Conservation (phyloP, 495 filamentous ascomycete species). For the Penicillium argentinense region DNA sequence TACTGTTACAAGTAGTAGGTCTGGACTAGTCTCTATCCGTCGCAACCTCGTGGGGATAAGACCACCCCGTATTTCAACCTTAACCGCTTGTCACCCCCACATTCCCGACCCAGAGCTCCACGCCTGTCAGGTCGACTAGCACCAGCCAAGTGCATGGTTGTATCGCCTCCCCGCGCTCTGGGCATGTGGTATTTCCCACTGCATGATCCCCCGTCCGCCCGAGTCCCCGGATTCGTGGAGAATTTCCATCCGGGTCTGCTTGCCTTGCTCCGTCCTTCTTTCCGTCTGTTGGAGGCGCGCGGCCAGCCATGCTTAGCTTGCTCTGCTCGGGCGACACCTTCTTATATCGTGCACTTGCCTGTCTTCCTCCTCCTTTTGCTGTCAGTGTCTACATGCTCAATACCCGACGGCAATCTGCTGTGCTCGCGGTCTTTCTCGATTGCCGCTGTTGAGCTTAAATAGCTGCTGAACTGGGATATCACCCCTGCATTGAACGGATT, state of each 20-base stretch:
- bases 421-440: neutral
- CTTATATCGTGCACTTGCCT: neutral
- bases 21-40: too few relatives aligned
- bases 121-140: too few relatives aligned
- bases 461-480: neutral
- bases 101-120: conserved; percentile 1
- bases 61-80: neutral
- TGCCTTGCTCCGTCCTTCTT: conserved; percentile 7
- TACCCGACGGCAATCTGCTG: neutral
- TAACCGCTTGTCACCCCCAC: conserved; percentile 10
- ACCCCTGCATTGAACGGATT: too few relatives aligned
- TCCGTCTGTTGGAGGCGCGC: neutral
- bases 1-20: too few relatives aligned
- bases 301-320: neutral
- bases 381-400: neutral
- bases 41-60: neutral
- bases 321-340: neutral
- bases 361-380: neutral
- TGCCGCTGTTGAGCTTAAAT: neutral
- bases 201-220: too few relatives aligned
- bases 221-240: conserved; percentile 25
- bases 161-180: neutral
- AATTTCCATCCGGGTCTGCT: conserved; percentile 7
- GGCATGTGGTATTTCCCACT: conserved; percentile 4
- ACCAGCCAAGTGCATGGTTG: too few relatives aligned